Evolutionary conservation across 2,329 filamentous ascomycete genomes (phyloP), one percentile per base, ranked within the genome.

Genomic region (Zasmidium angulare): DNA sequence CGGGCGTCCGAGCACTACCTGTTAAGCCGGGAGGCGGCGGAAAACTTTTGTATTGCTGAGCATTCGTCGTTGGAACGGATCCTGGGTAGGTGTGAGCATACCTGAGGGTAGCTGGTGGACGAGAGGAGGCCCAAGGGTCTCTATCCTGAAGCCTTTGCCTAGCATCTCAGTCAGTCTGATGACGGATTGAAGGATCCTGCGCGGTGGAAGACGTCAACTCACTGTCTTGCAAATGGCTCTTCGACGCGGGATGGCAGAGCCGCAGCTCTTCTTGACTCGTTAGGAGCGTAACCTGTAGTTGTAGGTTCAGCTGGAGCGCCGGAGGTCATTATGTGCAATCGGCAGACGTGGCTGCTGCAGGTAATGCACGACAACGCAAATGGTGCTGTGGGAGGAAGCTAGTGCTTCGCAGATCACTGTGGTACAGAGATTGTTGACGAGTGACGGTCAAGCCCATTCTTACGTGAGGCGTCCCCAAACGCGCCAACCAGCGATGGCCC

Each of bases 71-170:
- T 36, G 63, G 53, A 43, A 60, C 54, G 56, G 61, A 61, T 58
- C 63, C 63, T 36, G 63, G 60, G 54, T 58, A 61, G 54, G 60
- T 64, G 55, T 62, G 59, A 50, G 59, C 67, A 60, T 70, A 71
- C 68, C 65, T 68, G 55, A 69, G 61, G 20, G 64, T 66, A 46
- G 66, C 53, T 43, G 69, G 61, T 47, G 60, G 66, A 50, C 65
- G 67, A 31, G 63, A 61, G 54, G 64, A 63, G 47, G 63, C 65
- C 69, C 69, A 71, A 50, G 66, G 65, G 50, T 71, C 69, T 58
- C 62, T 59, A 31, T 68, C 63, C 55, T 68, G 65, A 31, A 71
- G 61, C 61, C 68, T 54, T 59, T 70, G 68, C 56, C 69, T 71
- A 59, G 36, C 21, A 53, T 21, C 19, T 21, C 26, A 46, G 60